These are phyloP conservation scores for Gypsophila paniculata DNA, from an alignment of 179 eudicot genomes.

Conservation along the genomic window DNA sequence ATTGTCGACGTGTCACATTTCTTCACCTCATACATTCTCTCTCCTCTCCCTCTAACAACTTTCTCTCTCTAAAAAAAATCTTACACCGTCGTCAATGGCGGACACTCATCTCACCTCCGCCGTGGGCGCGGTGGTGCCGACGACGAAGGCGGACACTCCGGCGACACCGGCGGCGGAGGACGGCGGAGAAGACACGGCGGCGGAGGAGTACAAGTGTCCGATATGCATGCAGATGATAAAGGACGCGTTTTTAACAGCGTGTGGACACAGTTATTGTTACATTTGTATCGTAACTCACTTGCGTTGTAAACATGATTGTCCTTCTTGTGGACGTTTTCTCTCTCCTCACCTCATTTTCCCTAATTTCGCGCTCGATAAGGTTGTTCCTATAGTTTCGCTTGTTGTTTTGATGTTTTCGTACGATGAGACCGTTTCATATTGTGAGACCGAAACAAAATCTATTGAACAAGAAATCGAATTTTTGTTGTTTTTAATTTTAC, in stretches of 20 bases:
- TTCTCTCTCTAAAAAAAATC: constrained; percentile 19
- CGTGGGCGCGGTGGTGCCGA: constrained; percentile 32
- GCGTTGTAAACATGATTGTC: constrained; percentile 65
- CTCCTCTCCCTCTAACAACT: not conserved
- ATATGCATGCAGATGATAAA: constrained; percentile 87
- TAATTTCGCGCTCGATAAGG: constrained; percentile 88
- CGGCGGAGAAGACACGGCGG: constrained; percentile 38
- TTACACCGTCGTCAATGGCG: constrained; percentile 29
- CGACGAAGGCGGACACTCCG: constrained; percentile 30
- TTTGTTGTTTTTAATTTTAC: not conserved
- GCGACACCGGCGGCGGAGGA: not conserved
- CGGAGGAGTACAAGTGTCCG: constrained; percentile 73
- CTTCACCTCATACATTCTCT: constrained; percentile 41
- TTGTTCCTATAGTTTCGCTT: constrained; percentile 6
- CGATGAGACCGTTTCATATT: too few relatives aligned
- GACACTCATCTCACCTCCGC: constrained; percentile 8
- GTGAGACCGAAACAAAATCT: too few relatives aligned
- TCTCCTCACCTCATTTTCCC: constrained; percentile 61
- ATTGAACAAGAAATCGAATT: too few relatives aligned
- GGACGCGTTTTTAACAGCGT: constrained; percentile 76
- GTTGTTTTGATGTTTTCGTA: not conserved
- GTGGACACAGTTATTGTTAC: constrained; percentile 87
- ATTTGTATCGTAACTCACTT: constrained; percentile 81
- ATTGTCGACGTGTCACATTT: constrained; percentile 47
- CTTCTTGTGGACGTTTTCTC: constrained; percentile 62